Evolutionary conservation across 768 basidiomycete genomes (phyloP).

Genomic region (Pulveroboletus sp.): DNA sequence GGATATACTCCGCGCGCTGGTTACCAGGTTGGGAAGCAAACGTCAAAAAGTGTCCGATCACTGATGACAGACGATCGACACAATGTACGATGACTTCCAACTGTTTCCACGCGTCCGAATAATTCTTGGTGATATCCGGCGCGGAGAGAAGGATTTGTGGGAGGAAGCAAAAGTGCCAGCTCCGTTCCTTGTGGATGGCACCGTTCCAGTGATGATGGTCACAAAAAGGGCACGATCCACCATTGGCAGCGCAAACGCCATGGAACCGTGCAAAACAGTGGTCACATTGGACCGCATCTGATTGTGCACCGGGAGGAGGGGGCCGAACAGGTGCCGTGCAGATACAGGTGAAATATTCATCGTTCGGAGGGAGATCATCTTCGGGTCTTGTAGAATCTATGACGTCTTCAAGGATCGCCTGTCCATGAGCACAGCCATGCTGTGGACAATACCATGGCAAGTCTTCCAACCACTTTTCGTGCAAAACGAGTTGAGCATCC

Average conservation of each 20-base stretch:
- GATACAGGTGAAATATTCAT: slow-evolving; percentile 86
- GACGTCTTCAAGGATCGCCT: slow-evolving; percentile 70
- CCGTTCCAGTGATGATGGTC: slow-evolving; percentile 93
- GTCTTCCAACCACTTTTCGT: slow-evolving; percentile 69
- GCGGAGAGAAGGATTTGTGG: slow-evolving; percentile 67
- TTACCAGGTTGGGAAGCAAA: slow-evolving; percentile 68
- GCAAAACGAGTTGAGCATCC: slow-evolving; percentile 61
- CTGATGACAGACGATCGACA: slow-evolving; percentile 68
- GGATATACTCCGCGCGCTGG: slow-evolving; percentile 73
- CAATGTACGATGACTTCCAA: slow-evolving; percentile 78
- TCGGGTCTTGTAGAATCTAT: slow-evolving; percentile 70
- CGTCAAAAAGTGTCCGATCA: slow-evolving; percentile 78
- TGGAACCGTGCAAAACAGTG: slow-evolving; percentile 88
- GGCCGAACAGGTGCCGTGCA: slow-evolving; percentile 75
- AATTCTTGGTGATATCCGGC: slow-evolving; percentile 76
- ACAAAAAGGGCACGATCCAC: slow-evolving; percentile 91
- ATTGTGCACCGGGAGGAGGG: slow-evolving; percentile 68
- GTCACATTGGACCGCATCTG: slow-evolving; percentile 88
- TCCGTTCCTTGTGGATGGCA: slow-evolving; percentile 75
- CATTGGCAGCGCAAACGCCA: slow-evolving; percentile 79
- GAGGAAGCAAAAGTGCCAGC: slow-evolving; percentile 80
- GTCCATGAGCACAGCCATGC: slow-evolving; percentile 62
- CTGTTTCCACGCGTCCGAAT: slow-evolving; percentile 78
- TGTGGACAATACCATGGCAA: slow-evolving; percentile 78
- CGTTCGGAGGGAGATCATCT: slow-evolving; percentile 74